Evolutionary conservation across 1,284 basidiomycete species (phyloP), one percentile per base, ranked within the genome.

Genomic region (Apiotrichum gracile): DNA sequence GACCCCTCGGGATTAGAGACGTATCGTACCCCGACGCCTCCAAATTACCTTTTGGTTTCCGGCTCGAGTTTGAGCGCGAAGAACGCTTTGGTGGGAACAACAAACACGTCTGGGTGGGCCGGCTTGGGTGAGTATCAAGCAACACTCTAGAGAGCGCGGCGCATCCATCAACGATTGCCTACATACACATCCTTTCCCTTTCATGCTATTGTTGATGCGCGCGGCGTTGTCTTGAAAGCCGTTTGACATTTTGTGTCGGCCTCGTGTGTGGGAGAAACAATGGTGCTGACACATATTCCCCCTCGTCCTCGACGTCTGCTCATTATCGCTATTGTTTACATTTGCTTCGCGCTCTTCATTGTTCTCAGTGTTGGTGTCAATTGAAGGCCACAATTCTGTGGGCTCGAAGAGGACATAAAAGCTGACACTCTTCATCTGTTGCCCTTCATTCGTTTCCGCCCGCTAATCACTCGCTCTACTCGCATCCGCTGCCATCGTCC

Each of bases 51-150:
- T 29, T n/a, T 43, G 41, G 41, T 43, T 43, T 38, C 37, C n/a
- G 37, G n/a, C 37, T 38, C 19, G 37, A 38, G 39, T 40, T 40
- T 40, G 22, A 27, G 8, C n/a, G 24, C 22, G 35, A 27, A 43
- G 27, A 17, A 19, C 17, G 17, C 31, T 29, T 17, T 37, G 10
- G 10, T 31, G 47, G 47, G 47, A 40, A 17, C 21, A 37, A 31
- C 25, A 26, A 17, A 38, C 47, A 49, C 47, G 47, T 41, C 24
- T 40, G 35, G 47, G 47, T 25, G 47, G 47, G 47, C 47, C 27
- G 47, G 47, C 38, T 33, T 33, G 47, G 47, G 47, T 49, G 47
- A 49, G 47, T 49, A 40, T n/a, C 6, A 22, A 13, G 13, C 17
- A 35, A 13, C 34, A 16, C 39, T 8, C 7, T 13, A 31, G 13